phyloP scores from a whole-genome alignment of 2,329 filamentous ascomycete species.

The Fusarium fujikuroi region DNA sequence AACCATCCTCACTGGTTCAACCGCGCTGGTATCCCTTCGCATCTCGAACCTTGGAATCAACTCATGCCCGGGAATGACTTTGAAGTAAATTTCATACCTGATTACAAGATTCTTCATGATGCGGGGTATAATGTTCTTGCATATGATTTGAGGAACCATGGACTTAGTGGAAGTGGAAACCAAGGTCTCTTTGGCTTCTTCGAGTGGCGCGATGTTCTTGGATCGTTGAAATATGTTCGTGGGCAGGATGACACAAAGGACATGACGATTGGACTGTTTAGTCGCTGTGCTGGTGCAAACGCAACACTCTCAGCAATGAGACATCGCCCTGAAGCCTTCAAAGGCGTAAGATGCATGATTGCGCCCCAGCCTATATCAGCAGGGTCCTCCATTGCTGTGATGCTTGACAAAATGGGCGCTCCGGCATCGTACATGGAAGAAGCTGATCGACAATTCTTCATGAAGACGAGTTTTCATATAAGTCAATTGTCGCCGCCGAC shows the following conservation, averaged over 20 bases:
- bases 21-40: slow-evolving; percentile 23
- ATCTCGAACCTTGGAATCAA: slow-evolving; percentile 14
- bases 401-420: slow-evolving; percentile 14
- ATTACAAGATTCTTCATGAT: slow-evolving; percentile 33
- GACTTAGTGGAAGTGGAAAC: slow-evolving; percentile 19
- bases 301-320: slow-evolving; percentile 17
- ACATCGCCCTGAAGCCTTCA: slow-evolving; percentile 15
- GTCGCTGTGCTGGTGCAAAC: slow-evolving; percentile 26
- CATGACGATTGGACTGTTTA: slow-evolving; percentile 28
- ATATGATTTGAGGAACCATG: slow-evolving; percentile 30
- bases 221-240: slow-evolving; percentile 22
- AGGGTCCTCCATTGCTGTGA: background rate
- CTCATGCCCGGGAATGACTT: slow-evolving; percentile 31
- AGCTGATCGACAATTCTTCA: slow-evolving; percentile 17
- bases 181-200: slow-evolving; percentile 32
- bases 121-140: slow-evolving; percentile 27
- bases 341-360: slow-evolving; percentile 21
- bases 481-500: background rate
- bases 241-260: background rate
- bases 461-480: slow-evolving; percentile 31
- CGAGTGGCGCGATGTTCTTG: slow-evolving; percentile 30
- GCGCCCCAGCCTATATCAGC: slow-evolving; percentile 23
- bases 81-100: slow-evolving; percentile 31
- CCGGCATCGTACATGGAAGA: slow-evolving; percentile 24
- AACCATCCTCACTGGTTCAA: slow-evolving; percentile 36